These are phyloP conservation scores for Noccaea caerulescens DNA, from an alignment of 345 rosid species.

Conservation along the genomic window DNA sequence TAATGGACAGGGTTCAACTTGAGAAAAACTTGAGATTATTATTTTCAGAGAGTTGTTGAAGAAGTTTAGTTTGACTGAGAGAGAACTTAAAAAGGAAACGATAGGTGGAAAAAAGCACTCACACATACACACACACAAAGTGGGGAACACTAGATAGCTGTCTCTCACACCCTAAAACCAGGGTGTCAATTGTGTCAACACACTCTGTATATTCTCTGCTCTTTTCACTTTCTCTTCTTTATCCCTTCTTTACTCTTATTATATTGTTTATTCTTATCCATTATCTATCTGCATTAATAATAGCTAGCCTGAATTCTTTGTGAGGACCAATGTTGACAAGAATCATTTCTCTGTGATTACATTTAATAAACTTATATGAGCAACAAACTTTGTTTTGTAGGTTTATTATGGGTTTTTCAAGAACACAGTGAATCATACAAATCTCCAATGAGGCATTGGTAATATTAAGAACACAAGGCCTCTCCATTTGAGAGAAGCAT, in stretches of 20 bases:
- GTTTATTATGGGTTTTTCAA: constrained; percentile 35
- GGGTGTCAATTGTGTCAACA: constrained; percentile 45
- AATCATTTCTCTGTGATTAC: constrained; percentile 26
- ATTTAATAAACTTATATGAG: constrained; percentile 8
- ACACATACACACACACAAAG: constrained; percentile 38
- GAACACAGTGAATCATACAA: constrained; percentile 22
- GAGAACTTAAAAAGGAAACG: constrained; percentile 28
- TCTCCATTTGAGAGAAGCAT: constrained; percentile 34
- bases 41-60: constrained; percentile 36
- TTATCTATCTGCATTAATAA: constrained; percentile 17
- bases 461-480: constrained; percentile 22
- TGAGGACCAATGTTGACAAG: constrained; percentile 15
- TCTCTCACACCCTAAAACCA: constrained; percentile 38
- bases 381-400: constrained; percentile 16
- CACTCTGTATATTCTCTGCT: constrained; percentile 43
- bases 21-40: not conserved
- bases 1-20: constrained; percentile 44
- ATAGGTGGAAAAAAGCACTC: constrained; percentile 34
- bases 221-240: constrained; percentile 34
- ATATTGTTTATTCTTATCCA: constrained; percentile 39
- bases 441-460: constrained; percentile 45
- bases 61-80: constrained; percentile 25
- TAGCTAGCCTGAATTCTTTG: not conserved
- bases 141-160: constrained; percentile 47
- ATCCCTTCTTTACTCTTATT: not conserved